Base-by-base conservation (phyloP, 495 filamentous ascomycete species). In the Penicillium pancosmium region DNA sequence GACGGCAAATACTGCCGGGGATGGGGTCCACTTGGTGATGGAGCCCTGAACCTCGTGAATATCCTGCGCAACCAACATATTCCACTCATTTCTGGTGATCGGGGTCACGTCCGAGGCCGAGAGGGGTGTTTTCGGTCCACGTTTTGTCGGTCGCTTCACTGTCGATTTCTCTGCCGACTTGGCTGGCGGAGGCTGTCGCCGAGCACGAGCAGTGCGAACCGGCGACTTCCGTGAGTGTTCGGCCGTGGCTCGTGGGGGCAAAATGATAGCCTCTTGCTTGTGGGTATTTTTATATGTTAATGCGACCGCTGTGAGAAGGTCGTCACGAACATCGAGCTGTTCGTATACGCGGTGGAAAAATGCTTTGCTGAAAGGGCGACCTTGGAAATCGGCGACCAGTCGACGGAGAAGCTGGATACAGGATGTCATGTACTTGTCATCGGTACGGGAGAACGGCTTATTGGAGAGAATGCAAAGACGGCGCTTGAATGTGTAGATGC, bases 401-500 rank as follows among this genome's bases (percentile, higher is more conserved):
- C 85, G 82, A 34, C 85, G 82, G 7, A 92, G 77, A 55, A 89
- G 76, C 13, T 79, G 75, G 6, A 79, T 75, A 50, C 77, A 79
- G 18, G 84, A 84, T 9, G 69, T 69, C 36, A 80, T 72, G 49
- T 73, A 80, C 33, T 76, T 68, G 46, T 73, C 71, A 60, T 70
- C 61, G 54, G 65, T 57, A 56, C 57, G 43, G 53, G 61, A 59
- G 57, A 61, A 68, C 9, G 67, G 60, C 38, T 63, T 70, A 46
- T 64, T 73, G 9, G 82, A 77, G 54, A 88, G 82, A 16, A 82
- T 78, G 54, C 83, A 82, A 3, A 90, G 77, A 5, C 84, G 78
- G 34, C 82, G 79, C 64, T 90, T 89, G 75, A 92, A 87, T 44
- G 83, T 89, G 72, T 90, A 91, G 63, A 91, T 76, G 55, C 86